Evolutionary conservation across 1,139 yeast species (phyloP), one percentile per base, ranked within the genome.

Genomic region (Saccharomyces hybrid): DNA sequence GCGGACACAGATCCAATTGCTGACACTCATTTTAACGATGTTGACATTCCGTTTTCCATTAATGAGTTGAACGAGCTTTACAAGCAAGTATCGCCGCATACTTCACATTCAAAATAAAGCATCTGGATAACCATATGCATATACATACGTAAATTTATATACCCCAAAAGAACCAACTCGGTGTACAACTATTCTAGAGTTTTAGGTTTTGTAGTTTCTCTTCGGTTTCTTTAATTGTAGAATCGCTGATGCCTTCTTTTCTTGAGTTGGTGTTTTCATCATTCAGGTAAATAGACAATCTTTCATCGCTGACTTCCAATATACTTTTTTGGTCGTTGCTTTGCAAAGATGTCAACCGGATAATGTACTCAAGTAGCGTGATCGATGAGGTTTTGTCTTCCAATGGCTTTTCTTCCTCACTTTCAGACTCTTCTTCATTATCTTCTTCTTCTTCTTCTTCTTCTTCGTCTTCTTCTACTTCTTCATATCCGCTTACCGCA

Each of bases 291-390:
- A 83, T 65, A 7, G 85, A 71, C 20, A 88, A 71, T 26, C 86
- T 77, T 65, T 87, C 95, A 65, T 88, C 95, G 20, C 79, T 78
- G 11, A 84, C 78, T 2, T 78, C 72, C 25, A 82, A 67, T 7
- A 86, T 70, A 0, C 84, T 73, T 31, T 70, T 73, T 57, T 80
- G 83, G 61, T 87, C 93, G 58, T 75, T 79, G 20, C 79, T 73
- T 64, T 88, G 91, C 25, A 87, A 71, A 0, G 85, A 81, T 28
- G 82, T 70, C 5, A 88, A 72, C 50, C 95, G 73, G 1, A 86
- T 65, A 5, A 85, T 61, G 61, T 86, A 86, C 65, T 88, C 95
- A 2, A 87, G 69, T 28, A 86, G 69, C 0, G 90, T 80, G 20
- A 85, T 72, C 0, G 84, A 60, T 61, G 52, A 53, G 49, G 16